Base-by-base conservation (phyloP, 2,329 filamentous ascomycete species). In the Escovopsis sp. region DNA sequence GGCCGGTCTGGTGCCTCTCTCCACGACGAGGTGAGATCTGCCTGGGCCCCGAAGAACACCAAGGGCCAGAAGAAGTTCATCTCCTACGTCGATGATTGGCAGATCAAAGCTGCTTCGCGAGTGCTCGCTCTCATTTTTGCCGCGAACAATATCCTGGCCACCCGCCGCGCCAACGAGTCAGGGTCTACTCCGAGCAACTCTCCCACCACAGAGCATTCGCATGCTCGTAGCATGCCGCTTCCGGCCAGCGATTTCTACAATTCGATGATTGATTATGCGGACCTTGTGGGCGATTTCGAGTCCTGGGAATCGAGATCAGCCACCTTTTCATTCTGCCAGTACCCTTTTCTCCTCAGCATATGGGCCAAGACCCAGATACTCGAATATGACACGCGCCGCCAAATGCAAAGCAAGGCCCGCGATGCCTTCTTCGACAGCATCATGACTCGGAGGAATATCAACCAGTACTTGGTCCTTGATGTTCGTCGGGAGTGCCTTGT, bases 361-460 rank as follows among this genome's bases (percentile, higher is more conserved):
- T 88, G 85, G 68, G 82, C 87, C 26, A 95, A 95, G 61, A 94
- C 91, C 45, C 82, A 82, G 49, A 89, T 94, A 38, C 68, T 94
- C 52, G 86, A 94, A 55, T 76, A 93, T 53, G 88, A 95, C 59
- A 85, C 86, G 7, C 77, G 80, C 48, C 75, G 87, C 7, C 86
- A 94, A 59, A 94, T 94, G 87, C 80, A 86, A 54, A 78, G 77
- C 48, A 89, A 86, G 58, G 87, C 87, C 9, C 73, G 87, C 40
- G 85, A 94, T 55, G 86, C 87, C 3, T 94, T 94, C 59, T 93
- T 94, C 55, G 82, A 88, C 58, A 89, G 82, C 55, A 87, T 95
- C 50, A 72, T 93, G 61, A 83, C 74, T 32, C 75, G 78, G 40
- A 79, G 78, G 53, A 76, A 72, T 28, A 75, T 86, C 42, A 85